These are phyloP conservation scores for Penicillium sclerotigenum DNA, from an alignment of 2,329 filamentous ascomycete species.

Conservation along the genomic window DNA sequence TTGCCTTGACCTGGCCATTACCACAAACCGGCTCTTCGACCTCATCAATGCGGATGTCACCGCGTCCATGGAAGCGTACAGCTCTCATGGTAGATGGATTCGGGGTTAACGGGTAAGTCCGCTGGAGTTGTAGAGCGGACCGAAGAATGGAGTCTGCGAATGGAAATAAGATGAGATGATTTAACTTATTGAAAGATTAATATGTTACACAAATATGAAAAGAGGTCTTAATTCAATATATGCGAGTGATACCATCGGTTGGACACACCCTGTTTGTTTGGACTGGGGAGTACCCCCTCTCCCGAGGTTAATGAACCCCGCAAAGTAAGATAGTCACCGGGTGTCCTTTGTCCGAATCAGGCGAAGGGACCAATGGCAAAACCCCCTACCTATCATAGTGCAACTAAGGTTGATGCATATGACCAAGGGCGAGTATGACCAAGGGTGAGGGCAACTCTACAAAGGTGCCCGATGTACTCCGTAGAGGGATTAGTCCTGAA, in stretches of 20 bases:
- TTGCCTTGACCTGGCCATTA: slow-evolving; percentile 50
- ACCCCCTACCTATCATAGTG: not conserved
- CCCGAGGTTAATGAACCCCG: no score
- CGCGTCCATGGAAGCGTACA: slow-evolving; percentile 36
- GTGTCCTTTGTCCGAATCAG: not conserved
- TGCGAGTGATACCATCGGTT: not conserved
- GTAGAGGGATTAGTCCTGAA: not conserved
- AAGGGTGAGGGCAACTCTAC: no score
- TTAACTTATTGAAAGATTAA: not conserved
- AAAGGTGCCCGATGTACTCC: no score
- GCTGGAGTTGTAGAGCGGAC: not conserved
- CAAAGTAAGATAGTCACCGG: not conserved
- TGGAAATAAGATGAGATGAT: not conserved
- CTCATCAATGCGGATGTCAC: slow-evolving; percentile 37
- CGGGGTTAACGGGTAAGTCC: not conserved
- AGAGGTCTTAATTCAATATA: not conserved
- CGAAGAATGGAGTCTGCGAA: not conserved
- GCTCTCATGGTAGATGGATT: slow-evolving; percentile 29
- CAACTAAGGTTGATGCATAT: no score
- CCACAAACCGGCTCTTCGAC: slow-evolving; percentile 41
- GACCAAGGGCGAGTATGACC: no score
- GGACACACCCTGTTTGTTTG: not conserved
- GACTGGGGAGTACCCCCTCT: not conserved
- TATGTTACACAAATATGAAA: not conserved
- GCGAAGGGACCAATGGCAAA: not conserved